Conservation (phyloP, 1,284 basidiomycete species). For the Polyporus tsugae region DNA sequence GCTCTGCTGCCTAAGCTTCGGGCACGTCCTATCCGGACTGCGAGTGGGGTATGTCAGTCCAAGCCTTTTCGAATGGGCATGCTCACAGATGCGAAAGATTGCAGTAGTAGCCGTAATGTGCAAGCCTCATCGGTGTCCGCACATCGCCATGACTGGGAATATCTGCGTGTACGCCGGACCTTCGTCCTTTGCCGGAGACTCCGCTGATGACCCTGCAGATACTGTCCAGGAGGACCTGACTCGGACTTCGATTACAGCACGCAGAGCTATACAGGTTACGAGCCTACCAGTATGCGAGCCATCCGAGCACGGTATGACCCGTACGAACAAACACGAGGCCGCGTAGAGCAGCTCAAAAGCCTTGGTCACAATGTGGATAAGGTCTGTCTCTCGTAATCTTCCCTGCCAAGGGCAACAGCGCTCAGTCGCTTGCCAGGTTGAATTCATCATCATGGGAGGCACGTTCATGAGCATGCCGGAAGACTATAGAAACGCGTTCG, state of each 20-base stretch:
- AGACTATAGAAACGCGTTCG: slow-evolving; percentile 92
- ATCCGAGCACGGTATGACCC: slow-evolving; percentile 99
- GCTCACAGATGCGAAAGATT: slow-evolving; percentile 60
- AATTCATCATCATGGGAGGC: slow-evolving; percentile 99
- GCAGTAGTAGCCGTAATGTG: slow-evolving; percentile 99
- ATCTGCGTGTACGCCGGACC: slow-evolving; percentile 86
- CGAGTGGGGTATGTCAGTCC: slow-evolving; percentile 82
- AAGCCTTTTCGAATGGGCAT: slow-evolving; percentile 14
- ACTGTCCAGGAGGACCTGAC: slow-evolving; percentile 98
- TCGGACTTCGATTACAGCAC: slow-evolving; percentile 99
- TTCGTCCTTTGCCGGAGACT: background rate
- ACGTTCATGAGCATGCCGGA: slow-evolving; percentile 99
- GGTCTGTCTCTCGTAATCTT: slow-evolving; percentile 51
- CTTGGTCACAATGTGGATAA: slow-evolving; percentile 98
- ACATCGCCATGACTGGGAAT: slow-evolving; percentile 99
- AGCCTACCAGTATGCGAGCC: slow-evolving; percentile 98
- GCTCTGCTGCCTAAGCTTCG: slow-evolving; percentile 89
- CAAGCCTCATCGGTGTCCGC: slow-evolving; percentile 99
- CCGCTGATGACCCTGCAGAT: slow-evolving; percentile 56
- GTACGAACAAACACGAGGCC: slow-evolving; percentile 95
- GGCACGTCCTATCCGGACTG: slow-evolving; percentile 97
- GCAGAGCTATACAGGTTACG: slow-evolving; percentile 97
- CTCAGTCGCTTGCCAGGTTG: slow-evolving; percentile 64
- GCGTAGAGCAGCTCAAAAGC: slow-evolving; percentile 95
- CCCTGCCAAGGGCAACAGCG: background rate